These are phyloP conservation scores for Malania oleifera DNA, from an alignment of 164 flowering plant species.

Conservation along the genomic window DNA sequence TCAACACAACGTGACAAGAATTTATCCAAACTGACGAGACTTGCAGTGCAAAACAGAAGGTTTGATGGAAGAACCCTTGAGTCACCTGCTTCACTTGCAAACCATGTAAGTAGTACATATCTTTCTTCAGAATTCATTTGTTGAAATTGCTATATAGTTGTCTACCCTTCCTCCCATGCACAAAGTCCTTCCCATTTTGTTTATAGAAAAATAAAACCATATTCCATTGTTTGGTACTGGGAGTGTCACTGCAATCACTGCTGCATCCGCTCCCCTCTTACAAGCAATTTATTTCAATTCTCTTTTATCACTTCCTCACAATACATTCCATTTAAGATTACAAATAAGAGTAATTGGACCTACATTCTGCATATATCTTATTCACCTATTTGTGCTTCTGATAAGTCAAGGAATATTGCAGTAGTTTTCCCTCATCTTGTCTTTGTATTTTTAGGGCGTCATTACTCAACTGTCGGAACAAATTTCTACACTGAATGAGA, in stretches of 20 bases:
- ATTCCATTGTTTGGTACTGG: too few species aligned
- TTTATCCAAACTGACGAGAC: neutral
- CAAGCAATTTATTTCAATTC: too few species aligned
- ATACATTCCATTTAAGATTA: too few species aligned
- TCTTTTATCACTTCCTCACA: too few species aligned
- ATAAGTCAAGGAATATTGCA: too few species aligned
- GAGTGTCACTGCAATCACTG: too few species aligned
- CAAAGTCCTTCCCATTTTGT: neutral
- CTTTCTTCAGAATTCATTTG: neutral
- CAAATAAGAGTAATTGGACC: neutral
- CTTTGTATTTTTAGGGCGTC: neutral
- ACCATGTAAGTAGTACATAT: neutral
- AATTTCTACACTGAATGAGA: slow-evolving; percentile 2
- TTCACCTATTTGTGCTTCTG: too few species aligned
- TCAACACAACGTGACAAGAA: neutral
- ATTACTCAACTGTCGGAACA: slow-evolving; percentile 2
- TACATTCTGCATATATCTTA: too few species aligned
- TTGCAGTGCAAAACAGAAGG: neutral
- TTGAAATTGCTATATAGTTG: neutral
- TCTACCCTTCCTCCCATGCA: neutral
- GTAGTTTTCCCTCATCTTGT: too few species aligned
- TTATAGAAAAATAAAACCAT: neutral
- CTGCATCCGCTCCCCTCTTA: too few species aligned
- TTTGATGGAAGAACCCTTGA: slow-evolving; percentile 1
- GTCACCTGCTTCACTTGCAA: neutral